Evolutionary conservation across 345 rosid species (phyloP).

Genomic region (Mangifera indica): DNA sequence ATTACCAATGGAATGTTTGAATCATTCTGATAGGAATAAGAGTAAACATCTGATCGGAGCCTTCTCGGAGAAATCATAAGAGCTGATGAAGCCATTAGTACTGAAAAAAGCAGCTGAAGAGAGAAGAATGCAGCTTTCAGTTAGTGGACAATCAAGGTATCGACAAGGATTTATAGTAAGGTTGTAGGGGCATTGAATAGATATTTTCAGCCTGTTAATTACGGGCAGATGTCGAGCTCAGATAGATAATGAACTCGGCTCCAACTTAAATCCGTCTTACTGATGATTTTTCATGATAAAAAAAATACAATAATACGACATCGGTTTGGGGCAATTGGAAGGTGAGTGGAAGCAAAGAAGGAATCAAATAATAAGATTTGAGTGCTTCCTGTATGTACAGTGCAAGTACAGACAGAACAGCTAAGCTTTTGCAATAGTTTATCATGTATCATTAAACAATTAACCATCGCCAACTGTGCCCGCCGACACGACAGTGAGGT

Average conservation of each 20-base stretch:
- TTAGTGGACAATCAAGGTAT: slow-evolving; percentile 13
- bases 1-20: slow-evolving; percentile 73
- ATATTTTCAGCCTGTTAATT: too few species aligned
- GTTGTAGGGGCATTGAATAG: slow-evolving; percentile 1
- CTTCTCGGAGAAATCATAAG: slow-evolving; percentile 64
- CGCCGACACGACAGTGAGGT: slow-evolving; percentile 51
- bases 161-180: slow-evolving; percentile 15
- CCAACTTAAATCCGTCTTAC: too few species aligned
- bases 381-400: slow-evolving; percentile 32
- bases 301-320: too few species aligned
- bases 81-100: slow-evolving; percentile 39
- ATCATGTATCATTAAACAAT: background rate
- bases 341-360: slow-evolving; percentile 46
- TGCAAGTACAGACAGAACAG: slow-evolving; percentile 50
- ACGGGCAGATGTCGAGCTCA: too few species aligned
- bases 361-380: slow-evolving; percentile 41
- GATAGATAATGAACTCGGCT: too few species aligned
- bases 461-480: background rate
- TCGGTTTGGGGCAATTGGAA: slow-evolving; percentile 48
- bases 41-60: slow-evolving; percentile 83
- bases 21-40: slow-evolving; percentile 54
- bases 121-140: background rate
- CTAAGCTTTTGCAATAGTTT: slow-evolving; percentile 33
- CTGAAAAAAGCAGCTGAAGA: background rate
- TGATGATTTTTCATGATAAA: too few species aligned